Evolutionary conservation across 768 basidiomycete genomes (phyloP).

Genomic region (Podaxis sp.): DNA sequence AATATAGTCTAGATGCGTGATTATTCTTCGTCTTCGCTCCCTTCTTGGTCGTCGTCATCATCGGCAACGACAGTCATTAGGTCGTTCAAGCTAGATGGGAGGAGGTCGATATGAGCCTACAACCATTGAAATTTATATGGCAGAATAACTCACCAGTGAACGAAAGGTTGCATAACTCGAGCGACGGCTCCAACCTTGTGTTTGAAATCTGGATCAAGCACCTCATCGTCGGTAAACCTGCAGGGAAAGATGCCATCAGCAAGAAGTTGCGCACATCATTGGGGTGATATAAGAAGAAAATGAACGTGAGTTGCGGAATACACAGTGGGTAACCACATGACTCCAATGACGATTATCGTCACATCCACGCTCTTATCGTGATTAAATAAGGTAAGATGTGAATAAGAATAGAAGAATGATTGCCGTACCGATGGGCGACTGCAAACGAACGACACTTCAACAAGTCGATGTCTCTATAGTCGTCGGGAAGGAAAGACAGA

Average conservation of each 20-base stretch:
- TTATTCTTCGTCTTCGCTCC: not conserved
- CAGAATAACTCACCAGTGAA: constrained; percentile 60
- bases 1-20: not conserved
- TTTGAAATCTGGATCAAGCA: constrained; percentile 64
- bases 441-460: constrained; percentile 81
- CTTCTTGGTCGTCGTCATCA: constrained; percentile 25
- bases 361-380: no score
- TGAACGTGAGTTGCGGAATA: constrained; percentile 8
- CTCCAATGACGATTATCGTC: not conserved
- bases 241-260: not conserved
- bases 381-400: not conserved
- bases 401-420: not conserved
- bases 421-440: constrained; percentile 57
- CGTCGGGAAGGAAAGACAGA: not conserved
- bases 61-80: constrained; percentile 57
- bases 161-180: constrained; percentile 66
- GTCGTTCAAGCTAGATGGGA: constrained; percentile 59
- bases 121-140: constrained; percentile 1
- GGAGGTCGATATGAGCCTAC: not conserved
- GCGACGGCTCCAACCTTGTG: constrained; percentile 57
- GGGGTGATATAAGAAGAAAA: not conserved
- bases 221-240: constrained; percentile 78
- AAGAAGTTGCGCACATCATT: not conserved
- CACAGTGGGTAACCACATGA: not conserved
- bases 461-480: constrained; percentile 81